A percentile compares a stretch with the other conserved stretches of the same genome.
Conservation (phyloP, 2,329 filamentous ascomycete species). For the Xylariaceae sp. region DNA sequence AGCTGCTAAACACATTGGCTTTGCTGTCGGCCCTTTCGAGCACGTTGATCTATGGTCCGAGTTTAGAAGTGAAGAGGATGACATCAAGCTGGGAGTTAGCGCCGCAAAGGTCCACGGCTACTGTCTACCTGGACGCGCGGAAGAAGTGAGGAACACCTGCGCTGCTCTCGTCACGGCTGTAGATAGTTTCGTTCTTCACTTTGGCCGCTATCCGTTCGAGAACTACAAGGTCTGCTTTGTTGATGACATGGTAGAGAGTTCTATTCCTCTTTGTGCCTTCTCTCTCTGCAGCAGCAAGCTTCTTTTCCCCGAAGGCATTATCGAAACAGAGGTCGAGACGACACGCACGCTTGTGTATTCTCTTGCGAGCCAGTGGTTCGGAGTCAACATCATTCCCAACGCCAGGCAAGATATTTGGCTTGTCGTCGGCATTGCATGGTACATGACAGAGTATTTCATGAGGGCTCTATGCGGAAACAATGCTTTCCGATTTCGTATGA, state of each 20-base stretch:
- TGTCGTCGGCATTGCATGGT: conserved; percentile 84
- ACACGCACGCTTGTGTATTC: conserved; percentile 79
- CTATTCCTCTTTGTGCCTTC: conserved; percentile 73
- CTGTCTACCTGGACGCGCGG: conserved; percentile 76
- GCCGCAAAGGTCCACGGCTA: conserved; percentile 88
- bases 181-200: conserved; percentile 86
- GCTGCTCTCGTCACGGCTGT: conserved; percentile 79
- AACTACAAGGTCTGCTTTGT: conserved; percentile 94
- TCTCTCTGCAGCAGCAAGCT: conserved; percentile 84
- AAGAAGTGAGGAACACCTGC: conserved; percentile 83
- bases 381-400: conserved; percentile 85
- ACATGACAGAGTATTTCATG: conserved; percentile 93
- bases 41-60: conserved; percentile 81
- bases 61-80: conserved; percentile 84
- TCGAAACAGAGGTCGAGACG: conserved; percentile 79
- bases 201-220: conserved; percentile 85
- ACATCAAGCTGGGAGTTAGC: conserved; percentile 83
- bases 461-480: conserved; percentile 89
- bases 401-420: conserved; percentile 81
- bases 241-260: conserved; percentile 77
- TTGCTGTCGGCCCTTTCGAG: conserved; percentile 92
- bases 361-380: conserved; percentile 88
- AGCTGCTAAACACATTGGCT: conserved; percentile 84
- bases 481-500: conserved; percentile 87
- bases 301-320: conserved; percentile 77